These are phyloP conservation scores for Fusarium anthophilum DNA, from an alignment of 2,329 filamentous ascomycete genomes.

Conservation along the genomic window DNA sequence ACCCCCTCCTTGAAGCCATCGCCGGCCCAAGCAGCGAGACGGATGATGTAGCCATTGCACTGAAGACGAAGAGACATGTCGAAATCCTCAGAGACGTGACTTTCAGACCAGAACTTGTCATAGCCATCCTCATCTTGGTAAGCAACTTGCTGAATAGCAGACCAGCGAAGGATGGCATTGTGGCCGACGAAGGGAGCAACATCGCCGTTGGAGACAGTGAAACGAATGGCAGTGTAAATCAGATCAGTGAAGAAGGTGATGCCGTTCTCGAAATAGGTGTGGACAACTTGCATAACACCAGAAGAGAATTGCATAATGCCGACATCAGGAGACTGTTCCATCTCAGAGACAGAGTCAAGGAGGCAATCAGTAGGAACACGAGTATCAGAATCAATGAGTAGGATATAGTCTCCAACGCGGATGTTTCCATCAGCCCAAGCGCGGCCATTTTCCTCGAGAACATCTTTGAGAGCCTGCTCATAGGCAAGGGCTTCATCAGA, in stretches of 20 bases:
- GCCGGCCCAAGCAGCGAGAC: slow-evolving; percentile 76
- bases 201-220: slow-evolving; percentile 80
- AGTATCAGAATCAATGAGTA: slow-evolving; percentile 80
- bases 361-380: slow-evolving; percentile 81
- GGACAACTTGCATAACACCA: slow-evolving; percentile 80
- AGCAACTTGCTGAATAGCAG: slow-evolving; percentile 76
- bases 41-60: slow-evolving; percentile 76
- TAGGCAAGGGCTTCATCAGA: slow-evolving; percentile 74
- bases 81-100: slow-evolving; percentile 83
- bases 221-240: slow-evolving; percentile 80
- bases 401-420: slow-evolving; percentile 83
- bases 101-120: slow-evolving; percentile 85
- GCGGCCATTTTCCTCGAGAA: slow-evolving; percentile 73
- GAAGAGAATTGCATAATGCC: slow-evolving; percentile 82
- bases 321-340: slow-evolving; percentile 82
- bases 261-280: slow-evolving; percentile 77
- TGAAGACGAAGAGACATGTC: slow-evolving; percentile 84
- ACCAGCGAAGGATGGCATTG: slow-evolving; percentile 80
- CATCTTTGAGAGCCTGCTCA: slow-evolving; percentile 69
- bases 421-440: slow-evolving; percentile 88
- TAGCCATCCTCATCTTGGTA: slow-evolving; percentile 76
- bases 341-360: slow-evolving; percentile 81
- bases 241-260: slow-evolving; percentile 79
- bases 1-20: slow-evolving; percentile 87
- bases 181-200: slow-evolving; percentile 85